Conservation (phyloP, 73 alveolate genomes). For the Halteria grandinella region DNA sequence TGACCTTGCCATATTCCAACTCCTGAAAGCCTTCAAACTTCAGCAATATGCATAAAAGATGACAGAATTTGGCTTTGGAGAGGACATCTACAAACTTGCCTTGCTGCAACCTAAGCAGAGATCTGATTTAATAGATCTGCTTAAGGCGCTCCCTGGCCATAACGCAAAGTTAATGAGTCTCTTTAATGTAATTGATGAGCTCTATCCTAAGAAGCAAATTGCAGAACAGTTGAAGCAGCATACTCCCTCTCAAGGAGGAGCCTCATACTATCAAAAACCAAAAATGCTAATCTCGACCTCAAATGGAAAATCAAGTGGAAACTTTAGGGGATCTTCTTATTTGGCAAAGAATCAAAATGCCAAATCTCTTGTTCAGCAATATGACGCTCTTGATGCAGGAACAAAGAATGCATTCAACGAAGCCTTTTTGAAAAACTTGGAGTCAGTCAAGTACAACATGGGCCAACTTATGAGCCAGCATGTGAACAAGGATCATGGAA, state of each 20-base stretch:
- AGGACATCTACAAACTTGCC: constrained; percentile 67
- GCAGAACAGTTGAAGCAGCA: constrained; percentile 37
- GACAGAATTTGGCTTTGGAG: constrained; percentile 69
- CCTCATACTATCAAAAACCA: constrained; percentile 1
- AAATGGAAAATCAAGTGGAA: constrained; percentile 26
- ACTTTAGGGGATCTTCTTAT: too few species aligned
- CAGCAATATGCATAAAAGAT: constrained; percentile 66
- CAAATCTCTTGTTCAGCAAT: constrained; percentile 42
- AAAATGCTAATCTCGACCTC: constrained; percentile 15
- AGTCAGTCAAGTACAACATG: constrained; percentile 27
- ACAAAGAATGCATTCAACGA: constrained; percentile 63
- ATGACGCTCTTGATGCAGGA: constrained; percentile 37
- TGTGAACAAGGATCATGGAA: constrained; percentile 41
- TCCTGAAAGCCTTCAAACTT: constrained; percentile 62
- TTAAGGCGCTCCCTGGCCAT: constrained; percentile 75
- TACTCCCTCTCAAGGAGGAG: constrained; percentile 23
- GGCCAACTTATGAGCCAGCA: constrained; percentile 34
- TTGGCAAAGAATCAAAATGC: too few species aligned
- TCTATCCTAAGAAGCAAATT: constrained; percentile 63
- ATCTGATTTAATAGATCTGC: constrained; percentile 32
- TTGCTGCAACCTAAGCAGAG: constrained; percentile 37
- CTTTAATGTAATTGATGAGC: constrained; percentile 64
- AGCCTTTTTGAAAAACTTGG: constrained; percentile 48
- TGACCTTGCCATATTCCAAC: constrained; percentile 54
- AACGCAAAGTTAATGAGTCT: constrained; percentile 52